Evolutionary conservation across 257 asterid species (phyloP).

Genomic region (Solanum appendiculatum): DNA sequence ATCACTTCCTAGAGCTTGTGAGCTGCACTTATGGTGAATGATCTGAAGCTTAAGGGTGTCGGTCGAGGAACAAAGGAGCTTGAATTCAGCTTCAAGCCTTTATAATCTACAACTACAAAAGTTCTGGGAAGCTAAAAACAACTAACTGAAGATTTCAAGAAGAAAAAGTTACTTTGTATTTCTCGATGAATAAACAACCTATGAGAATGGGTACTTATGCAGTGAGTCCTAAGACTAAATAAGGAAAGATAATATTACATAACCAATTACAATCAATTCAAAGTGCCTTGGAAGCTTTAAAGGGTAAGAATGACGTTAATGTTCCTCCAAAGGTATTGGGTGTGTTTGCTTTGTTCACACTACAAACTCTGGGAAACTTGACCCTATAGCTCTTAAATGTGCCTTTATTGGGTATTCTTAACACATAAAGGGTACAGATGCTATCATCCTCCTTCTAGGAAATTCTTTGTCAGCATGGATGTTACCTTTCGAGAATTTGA

Average conservation of each 20-base stretch:
- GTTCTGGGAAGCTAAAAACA: background rate
- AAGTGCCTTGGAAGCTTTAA: background rate
- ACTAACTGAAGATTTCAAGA: background rate
- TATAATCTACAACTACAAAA: background rate
- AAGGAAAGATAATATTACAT: background rate
- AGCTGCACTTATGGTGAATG: background rate
- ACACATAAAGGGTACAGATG: background rate
- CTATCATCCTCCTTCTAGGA: background rate
- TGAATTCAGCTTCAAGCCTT: background rate
- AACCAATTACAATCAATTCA: background rate
- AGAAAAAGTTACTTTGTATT: background rate
- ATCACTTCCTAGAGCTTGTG: background rate
- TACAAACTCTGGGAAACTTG: background rate
- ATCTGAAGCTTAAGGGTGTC: background rate
- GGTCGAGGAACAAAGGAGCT: background rate
- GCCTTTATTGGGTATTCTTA: background rate
- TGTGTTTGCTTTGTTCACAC: background rate
- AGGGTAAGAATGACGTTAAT: background rate
- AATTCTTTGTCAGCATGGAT: background rate
- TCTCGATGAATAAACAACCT: background rate
- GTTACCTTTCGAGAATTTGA: background rate
- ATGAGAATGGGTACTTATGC: background rate
- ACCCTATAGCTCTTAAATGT: background rate
- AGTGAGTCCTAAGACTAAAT: background rate
- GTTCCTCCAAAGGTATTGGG: background rate